Evolutionary conservation across 2,329 filamentous ascomycete genomes (phyloP).

Genomic region (Orbilia blumenaviensis): DNA sequence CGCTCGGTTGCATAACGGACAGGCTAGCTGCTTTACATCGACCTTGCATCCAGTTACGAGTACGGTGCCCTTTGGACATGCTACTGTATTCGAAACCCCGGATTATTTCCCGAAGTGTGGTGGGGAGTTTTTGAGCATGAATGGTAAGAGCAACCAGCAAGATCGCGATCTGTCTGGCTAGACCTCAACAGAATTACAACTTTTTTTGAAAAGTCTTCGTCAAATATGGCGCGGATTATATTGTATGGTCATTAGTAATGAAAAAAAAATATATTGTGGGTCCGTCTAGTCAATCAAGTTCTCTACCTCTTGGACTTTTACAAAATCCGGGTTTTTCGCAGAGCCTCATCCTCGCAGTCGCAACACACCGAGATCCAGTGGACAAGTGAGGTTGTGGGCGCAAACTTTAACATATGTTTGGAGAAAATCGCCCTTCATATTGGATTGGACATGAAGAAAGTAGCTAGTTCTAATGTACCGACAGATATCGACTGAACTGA

Average conservation of each 20-base stretch:
- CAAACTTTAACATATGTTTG: background rate
- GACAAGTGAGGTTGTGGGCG: background rate
- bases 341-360: background rate
- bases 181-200: no score
- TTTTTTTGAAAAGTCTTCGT: no score
- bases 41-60: background rate
- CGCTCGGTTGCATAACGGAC: background rate
- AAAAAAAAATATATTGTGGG: background rate
- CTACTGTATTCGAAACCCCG: background rate
- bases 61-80: background rate
- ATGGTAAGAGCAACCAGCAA: background rate
- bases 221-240: no score
- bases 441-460: background rate
- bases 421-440: background rate
- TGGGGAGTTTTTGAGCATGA: background rate
- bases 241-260: background rate
- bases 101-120: background rate
- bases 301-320: background rate
- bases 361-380: background rate
- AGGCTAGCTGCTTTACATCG: background rate
- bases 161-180: no score
- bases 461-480: background rate
- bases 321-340: background rate
- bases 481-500: background rate
- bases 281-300: background rate